Conservation (phyloP, 176 grass and related monocot genomes). For the maize (Zea mays) region Zm-B73-REFERENCE-NAM-5.0 NC_050104.1:16914001-16914500, state of each 20-base stretch:
- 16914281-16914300: conserved; percentile 81
- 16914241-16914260: conserved; percentile 41
- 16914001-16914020: too few species aligned
- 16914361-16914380: conserved; percentile 88
- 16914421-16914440: conserved; percentile 58
- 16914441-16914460: too few species aligned
- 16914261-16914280: conserved; percentile 80
- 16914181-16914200: conserved; percentile 29
- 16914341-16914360: conserved; percentile 70
- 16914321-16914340: conserved; percentile 69
- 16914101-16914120: conserved; percentile 72
- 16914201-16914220: conserved; percentile 43
- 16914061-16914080: conserved; percentile 14
- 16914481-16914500: too few species aligned
- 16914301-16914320: conserved; percentile 69
- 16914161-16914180: conserved; percentile 56
- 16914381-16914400: conserved; percentile 59
- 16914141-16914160: conserved; percentile 66
- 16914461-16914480: too few species aligned
- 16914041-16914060: too few species aligned
- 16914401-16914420: conserved; percentile 83
- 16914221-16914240: conserved; percentile 35
- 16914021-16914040: too few species aligned
- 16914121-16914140: conserved; percentile 74
- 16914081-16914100: conserved; percentile 67